phyloP scores from a whole-genome alignment of 2,329 filamentous ascomycete species.

The Rutstroemia sp. region DNA sequence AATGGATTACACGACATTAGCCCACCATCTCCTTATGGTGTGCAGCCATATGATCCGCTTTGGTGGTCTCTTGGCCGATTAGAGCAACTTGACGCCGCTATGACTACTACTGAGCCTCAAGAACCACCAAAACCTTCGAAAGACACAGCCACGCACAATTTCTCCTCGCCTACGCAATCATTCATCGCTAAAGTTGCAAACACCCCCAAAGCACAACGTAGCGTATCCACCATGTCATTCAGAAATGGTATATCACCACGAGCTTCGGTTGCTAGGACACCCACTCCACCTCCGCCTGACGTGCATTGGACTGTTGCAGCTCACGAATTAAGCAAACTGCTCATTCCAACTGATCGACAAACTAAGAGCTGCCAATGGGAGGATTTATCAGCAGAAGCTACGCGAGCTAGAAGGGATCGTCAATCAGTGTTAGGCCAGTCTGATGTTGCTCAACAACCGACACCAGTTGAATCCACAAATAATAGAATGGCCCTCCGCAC shows the following conservation, averaged over 20 bases:
- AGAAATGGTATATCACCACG: conserved; percentile 31
- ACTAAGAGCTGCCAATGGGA: conserved; percentile 70
- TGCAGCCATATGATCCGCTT: conserved; percentile 50
- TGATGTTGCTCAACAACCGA: conserved; percentile 22
- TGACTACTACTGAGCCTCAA: conserved; percentile 42
- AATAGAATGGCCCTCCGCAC: conserved; percentile 69
- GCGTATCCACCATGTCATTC: conserved; percentile 45
- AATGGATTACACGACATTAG: conserved; percentile 18
- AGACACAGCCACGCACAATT: conserved; percentile 56
- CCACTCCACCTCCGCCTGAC: conserved; percentile 67
- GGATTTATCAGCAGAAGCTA: conserved; percentile 67
- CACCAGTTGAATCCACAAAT: conserved; percentile 31
- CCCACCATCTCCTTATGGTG: conserved; percentile 10
- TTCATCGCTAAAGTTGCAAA: conserved; percentile 70
- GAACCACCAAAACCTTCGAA: conserved; percentile 45
- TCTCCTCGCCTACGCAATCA: conserved; percentile 80
- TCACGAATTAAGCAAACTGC: conserved; percentile 71
- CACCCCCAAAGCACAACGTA: conserved; percentile 57
- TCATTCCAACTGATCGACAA: conserved; percentile 70
- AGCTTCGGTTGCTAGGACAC: conserved; percentile 35
- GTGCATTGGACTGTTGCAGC: conserved; percentile 82
- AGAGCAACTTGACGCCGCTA: conserved; percentile 58
- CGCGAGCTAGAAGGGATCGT: conserved; percentile 55
- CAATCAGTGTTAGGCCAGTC: conserved; percentile 44
- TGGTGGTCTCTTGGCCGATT: conserved; percentile 67